Evolutionary conservation across 495 filamentous ascomycete species (phyloP).

Genomic region (Aspergillus saccharolyticus): DNA sequence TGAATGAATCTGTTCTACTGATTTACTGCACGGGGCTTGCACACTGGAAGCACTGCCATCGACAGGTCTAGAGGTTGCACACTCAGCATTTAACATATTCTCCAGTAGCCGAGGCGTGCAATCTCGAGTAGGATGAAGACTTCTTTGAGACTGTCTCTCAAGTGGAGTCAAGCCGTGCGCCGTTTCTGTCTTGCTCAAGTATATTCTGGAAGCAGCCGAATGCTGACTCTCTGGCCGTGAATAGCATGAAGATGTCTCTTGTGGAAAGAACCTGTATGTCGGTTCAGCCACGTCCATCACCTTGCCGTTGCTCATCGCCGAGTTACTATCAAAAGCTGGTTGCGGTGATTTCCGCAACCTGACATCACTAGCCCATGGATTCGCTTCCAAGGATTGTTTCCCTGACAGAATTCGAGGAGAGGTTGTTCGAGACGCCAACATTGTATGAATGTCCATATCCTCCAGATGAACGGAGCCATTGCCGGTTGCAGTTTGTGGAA

Average conservation of each 20-base stretch:
- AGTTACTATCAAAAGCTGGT: constrained; percentile 10
- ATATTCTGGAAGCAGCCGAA: neutral
- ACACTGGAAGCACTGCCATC: neutral
- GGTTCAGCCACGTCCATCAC: constrained; percentile 8
- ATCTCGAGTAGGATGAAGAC: neutral
- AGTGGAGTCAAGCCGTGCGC: neutral
- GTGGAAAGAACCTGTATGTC: constrained; percentile 8
- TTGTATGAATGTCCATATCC: constrained; percentile 31
- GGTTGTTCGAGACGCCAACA: constrained; percentile 24
- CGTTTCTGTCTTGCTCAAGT: neutral
- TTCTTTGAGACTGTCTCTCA: neutral
- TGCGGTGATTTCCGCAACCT: constrained; percentile 15
- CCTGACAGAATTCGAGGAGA: constrained; percentile 22
- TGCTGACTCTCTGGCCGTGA: constrained; percentile 18
- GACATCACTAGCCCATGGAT: constrained; percentile 15
- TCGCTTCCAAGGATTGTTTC: constrained; percentile 21
- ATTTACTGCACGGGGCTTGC: constrained; percentile 1
- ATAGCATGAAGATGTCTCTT: constrained; percentile 27
- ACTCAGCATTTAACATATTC: neutral
- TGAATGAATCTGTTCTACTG: constrained; percentile 29
- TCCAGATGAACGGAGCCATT: constrained; percentile 26
- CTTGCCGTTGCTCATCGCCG: constrained; percentile 7
- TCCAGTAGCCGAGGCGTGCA: neutral
- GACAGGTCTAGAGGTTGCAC: constrained; percentile 6
- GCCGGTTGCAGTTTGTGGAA: constrained; percentile 15